Percentiles rank a stretch among this genome's conserved stretches.
Conservation (phyloP, 768 basidiomycete species). For the Leucosporidium scottii region DNA sequence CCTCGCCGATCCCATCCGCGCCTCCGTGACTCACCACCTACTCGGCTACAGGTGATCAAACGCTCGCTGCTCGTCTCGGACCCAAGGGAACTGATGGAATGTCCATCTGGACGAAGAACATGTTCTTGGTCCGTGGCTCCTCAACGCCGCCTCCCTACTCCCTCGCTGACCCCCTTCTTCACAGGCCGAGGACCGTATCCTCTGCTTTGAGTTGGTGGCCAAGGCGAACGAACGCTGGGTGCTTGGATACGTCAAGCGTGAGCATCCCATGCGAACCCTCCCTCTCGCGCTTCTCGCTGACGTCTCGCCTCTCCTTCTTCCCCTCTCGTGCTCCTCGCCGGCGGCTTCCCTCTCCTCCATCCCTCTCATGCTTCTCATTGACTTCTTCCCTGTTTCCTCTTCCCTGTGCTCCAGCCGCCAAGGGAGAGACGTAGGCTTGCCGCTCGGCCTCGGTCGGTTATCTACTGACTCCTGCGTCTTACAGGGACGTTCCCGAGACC, state of each 20-base stretch:
- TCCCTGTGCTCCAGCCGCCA: too few species aligned
- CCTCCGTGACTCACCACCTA: slow-evolving; percentile 46
- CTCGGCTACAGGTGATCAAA: slow-evolving; percentile 47
- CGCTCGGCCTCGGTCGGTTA: slow-evolving; percentile 49
- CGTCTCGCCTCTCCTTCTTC: too few species aligned
- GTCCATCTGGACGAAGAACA: slow-evolving; percentile 38
- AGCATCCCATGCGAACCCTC: too few species aligned
- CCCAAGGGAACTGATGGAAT: slow-evolving; percentile 84
- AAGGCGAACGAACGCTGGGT: slow-evolving; percentile 70
- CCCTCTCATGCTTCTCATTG: too few species aligned
- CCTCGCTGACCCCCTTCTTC: slow-evolving; percentile 41
- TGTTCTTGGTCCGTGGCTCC: too few species aligned
- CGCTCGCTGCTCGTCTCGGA: slow-evolving; percentile 82
- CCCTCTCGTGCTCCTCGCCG: too few species aligned
- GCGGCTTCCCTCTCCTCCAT: too few species aligned
- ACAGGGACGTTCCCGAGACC: slow-evolving; percentile 67
- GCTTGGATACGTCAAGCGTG: slow-evolving; percentile 76
- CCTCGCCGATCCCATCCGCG: background rate
- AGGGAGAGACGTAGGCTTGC: slow-evolving; percentile 36
- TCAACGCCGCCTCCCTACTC: too few species aligned
- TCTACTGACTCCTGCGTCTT: slow-evolving; percentile 55
- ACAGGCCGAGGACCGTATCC: slow-evolving; percentile 82
- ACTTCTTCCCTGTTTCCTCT: too few species aligned
- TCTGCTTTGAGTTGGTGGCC: slow-evolving; percentile 94
- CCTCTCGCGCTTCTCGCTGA: too few species aligned